These are phyloP conservation scores for Irineochytrium annulatum DNA, from an alignment of 192 early-diverging fungal species.

Conservation along the genomic window DNA sequence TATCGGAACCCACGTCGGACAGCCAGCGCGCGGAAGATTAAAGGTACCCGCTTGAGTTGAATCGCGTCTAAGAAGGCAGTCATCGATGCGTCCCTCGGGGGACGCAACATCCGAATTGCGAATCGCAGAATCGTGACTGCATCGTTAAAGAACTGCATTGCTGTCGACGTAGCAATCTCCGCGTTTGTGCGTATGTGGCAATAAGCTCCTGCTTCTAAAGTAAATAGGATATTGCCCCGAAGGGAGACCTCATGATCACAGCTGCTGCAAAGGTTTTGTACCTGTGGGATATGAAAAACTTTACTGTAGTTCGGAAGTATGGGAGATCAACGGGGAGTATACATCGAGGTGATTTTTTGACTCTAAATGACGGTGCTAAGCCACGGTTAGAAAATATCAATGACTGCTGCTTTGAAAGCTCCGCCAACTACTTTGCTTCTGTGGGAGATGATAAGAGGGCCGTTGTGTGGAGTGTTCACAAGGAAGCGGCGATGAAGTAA, in stretches of 20 bases:
- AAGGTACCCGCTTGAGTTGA: not conserved
- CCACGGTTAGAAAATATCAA: constrained; percentile 34
- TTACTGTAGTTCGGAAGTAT: constrained; percentile 38
- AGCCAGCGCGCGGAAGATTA: not conserved
- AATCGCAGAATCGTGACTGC: constrained; percentile 43
- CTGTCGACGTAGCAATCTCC: constrained; percentile 40
- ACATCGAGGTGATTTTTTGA: constrained; percentile 30
- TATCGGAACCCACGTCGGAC: not conserved
- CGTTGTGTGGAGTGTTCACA: constrained; percentile 50
- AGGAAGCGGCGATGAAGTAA: constrained; percentile 37
- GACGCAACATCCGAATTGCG: constrained; percentile 47
- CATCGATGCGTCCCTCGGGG: constrained; percentile 41
- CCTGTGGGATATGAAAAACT: constrained; percentile 32
- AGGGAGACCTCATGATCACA: constrained; percentile 25
- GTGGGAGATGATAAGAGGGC: constrained; percentile 42
- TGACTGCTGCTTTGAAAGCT: constrained; percentile 29
- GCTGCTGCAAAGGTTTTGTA: constrained; percentile 39
- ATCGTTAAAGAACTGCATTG: constrained; percentile 42
- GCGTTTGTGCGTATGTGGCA: too few species aligned
- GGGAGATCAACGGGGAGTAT: constrained; percentile 44
- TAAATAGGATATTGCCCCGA: constrained; percentile 39
- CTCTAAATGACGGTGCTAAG: constrained; percentile 2
- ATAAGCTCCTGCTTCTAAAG: too few species aligned
- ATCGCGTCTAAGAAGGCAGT: constrained; percentile 17
- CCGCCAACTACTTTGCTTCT: constrained; percentile 33